Evolutionary conservation across 2,329 filamentous ascomycete species (phyloP), one percentile per base, ranked within the genome.

Genomic region (Fusarium ramigenum): DNA sequence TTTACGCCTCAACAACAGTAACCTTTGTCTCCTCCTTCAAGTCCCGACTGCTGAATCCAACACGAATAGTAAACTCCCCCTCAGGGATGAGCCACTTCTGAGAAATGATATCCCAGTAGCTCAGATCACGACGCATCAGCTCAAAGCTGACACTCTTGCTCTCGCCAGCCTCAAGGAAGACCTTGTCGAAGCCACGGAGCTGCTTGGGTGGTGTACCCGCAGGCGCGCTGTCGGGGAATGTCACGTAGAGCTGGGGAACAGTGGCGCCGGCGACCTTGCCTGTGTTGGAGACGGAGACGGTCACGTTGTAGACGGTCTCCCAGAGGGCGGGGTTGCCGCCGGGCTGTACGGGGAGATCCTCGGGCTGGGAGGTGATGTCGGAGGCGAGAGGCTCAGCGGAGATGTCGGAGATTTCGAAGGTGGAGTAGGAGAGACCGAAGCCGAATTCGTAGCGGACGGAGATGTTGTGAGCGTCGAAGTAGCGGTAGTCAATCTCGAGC

Each of bases 361-460:
- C 79, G 18, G 81, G 79, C 39, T 56, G 61, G 42, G 80, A 70
- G 25, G 79, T 77, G 63, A 82, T 74, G 54, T 60, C 69, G 23
- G 75, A 65, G 18, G 52, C 66, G 23, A 70, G 64, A 43, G 73
- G 64, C 60, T 71, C 75, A 28, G 75, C 75, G 23, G 64, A 63
- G 37, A 80, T 75, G 67, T 78, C 58, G 18, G 85, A 85, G 72
- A 89, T 85, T 43, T 84, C 82, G 77, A 92, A 92, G 18, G 85
- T 88, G 19, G 91, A 91, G 82, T 93, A 93, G 1, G 88, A 91
- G 1, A 94, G 85, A 1, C 93, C 93, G 75, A 88, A 91, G 34
- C 91, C 91, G 74, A 93, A 93, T 76, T 91, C 89, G 81, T 90
- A 92, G 61, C 87, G 85, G 4, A 90, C 89, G 4, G 84, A 84